Evolutionary conservation across 2,329 filamentous ascomycete genomes (phyloP).

Genomic region (Aureobasidium zeae): DNA sequence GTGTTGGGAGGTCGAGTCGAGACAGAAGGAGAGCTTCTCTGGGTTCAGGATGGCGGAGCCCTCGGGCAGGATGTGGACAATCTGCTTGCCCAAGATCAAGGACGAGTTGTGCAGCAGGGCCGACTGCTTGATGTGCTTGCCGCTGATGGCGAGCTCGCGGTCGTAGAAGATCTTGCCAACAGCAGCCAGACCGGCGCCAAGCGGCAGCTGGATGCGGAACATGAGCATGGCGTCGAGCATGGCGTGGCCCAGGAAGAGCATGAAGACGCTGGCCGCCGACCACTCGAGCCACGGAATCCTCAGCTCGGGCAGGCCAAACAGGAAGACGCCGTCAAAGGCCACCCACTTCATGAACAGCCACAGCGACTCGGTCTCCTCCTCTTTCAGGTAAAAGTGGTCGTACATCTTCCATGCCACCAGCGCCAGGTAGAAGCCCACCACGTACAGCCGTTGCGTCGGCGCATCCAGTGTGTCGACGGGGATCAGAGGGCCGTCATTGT

Average conservation of each 20-base stretch:
- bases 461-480: conserved; percentile 75
- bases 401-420: conserved; percentile 78
- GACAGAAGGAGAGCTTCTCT: conserved; percentile 67
- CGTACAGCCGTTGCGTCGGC: conserved; percentile 82
- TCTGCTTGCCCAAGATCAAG: conserved; percentile 89
- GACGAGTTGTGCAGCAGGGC: conserved; percentile 85
- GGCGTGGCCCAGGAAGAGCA: conserved; percentile 62
- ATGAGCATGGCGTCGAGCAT: conserved; percentile 76
- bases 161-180: conserved; percentile 79
- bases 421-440: conserved; percentile 65
- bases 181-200: conserved; percentile 62
- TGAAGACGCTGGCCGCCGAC: conserved; percentile 62
- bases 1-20: conserved; percentile 53
- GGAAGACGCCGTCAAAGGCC: conserved; percentile 71
- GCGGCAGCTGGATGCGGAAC: conserved; percentile 77
- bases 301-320: conserved; percentile 78
- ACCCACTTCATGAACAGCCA: conserved; percentile 92
- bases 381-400: conserved; percentile 69
- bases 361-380: conserved; percentile 79
- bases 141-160: conserved; percentile 86
- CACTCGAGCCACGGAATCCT: conserved; percentile 96
- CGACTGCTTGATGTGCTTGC: conserved; percentile 79
- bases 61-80: conserved; percentile 94
- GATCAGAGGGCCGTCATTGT: conserved; percentile 55
- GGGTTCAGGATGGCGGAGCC: conserved; percentile 83